A percentile compares a stretch with the other conserved stretches of the same genome.
These are phyloP conservation scores for Graphilbum sp. DNA, from an alignment of 2,329 filamentous ascomycete species.

Conservation along the genomic window DNA sequence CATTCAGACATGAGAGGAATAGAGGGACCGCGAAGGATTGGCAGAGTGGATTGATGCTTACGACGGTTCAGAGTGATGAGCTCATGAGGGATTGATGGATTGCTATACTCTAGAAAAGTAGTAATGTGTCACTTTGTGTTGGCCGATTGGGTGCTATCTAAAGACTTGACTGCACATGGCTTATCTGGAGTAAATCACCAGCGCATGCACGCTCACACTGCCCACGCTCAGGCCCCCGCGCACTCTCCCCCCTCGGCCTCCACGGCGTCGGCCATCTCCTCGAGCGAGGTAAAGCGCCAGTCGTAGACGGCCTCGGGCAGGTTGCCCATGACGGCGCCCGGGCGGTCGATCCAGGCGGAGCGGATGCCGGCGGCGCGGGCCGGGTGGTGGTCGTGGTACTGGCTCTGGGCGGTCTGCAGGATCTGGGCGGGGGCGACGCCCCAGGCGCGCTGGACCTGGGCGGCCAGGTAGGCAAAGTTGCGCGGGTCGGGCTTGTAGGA, in stretches of 20 bases:
- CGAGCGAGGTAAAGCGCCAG: conserved; percentile 42
- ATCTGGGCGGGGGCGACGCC: conserved; percentile 17
- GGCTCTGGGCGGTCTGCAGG: conserved; percentile 41
- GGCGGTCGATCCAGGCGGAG: conserved; percentile 43
- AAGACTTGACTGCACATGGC: no score
- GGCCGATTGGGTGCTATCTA: no score
- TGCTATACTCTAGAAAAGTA: no score
- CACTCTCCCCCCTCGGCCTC: conserved; percentile 22
- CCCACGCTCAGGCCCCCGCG: no score
- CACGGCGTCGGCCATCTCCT: conserved; percentile 42
- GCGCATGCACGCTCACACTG: no score
- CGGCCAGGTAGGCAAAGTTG: conserved; percentile 53
- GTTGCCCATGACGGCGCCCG: conserved; percentile 13
- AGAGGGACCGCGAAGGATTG: no score
- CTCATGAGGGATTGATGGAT: no score
- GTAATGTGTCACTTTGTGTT: no score
- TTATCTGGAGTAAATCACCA: no score
- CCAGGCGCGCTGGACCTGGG: conserved; percentile 35
- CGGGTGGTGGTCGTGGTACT: conserved; percentile 54
- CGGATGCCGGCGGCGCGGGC: conserved; percentile 41
- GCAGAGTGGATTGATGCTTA: no score
- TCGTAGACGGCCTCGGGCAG: conserved; percentile 19
- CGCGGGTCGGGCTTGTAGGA: conserved; percentile 49
- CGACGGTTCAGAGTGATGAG: no score
- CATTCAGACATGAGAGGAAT: no score